Conservation (phyloP, 2,329 filamentous ascomycete species). For the Cercospora sp. region DNA sequence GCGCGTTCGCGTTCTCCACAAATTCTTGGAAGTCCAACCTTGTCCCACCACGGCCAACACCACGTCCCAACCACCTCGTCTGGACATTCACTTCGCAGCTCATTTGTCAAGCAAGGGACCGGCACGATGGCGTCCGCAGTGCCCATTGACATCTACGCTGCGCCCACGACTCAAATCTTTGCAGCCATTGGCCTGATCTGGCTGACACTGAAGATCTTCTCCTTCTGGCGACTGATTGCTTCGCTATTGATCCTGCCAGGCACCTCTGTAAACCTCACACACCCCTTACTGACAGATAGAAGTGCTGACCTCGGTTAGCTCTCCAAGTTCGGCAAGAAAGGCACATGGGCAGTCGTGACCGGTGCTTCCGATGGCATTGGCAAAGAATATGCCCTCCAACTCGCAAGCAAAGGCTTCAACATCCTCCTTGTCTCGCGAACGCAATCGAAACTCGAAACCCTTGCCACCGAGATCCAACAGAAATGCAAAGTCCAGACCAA, state of each 20-base stretch:
- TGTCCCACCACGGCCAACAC: constrained; percentile 1
- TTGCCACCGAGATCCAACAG: constrained; percentile 72
- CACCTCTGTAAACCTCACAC: constrained; percentile 42
- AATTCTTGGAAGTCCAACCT: constrained; percentile 5
- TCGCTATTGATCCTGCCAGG: constrained; percentile 53
- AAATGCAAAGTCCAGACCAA: constrained; percentile 74
- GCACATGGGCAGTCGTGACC: constrained; percentile 91
- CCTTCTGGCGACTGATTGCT: constrained; percentile 49
- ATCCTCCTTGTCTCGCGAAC: constrained; percentile 93
- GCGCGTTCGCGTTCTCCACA: background rate
- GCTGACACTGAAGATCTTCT: constrained; percentile 44
- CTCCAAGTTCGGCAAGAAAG: constrained; percentile 83
- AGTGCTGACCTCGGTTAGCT: constrained; percentile 57
- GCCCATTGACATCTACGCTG: constrained; percentile 34
- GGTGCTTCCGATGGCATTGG: constrained; percentile 95
- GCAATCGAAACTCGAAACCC: constrained; percentile 78
- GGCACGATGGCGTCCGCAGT: constrained; percentile 23
- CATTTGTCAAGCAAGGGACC: background rate
- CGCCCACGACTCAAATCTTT: constrained; percentile 37
- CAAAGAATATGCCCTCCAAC: constrained; percentile 90
- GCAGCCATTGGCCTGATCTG: constrained; percentile 43
- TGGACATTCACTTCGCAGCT: background rate
- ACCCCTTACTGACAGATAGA: background rate
- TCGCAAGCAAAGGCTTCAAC: constrained; percentile 91
- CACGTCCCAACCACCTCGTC: background rate